Percentiles rank a stretch among this genome's conserved stretches.
These are phyloP conservation scores for Talaromyces sp. DNA, from an alignment of 2,329 filamentous ascomycete genomes.

Conservation along the genomic window DNA sequence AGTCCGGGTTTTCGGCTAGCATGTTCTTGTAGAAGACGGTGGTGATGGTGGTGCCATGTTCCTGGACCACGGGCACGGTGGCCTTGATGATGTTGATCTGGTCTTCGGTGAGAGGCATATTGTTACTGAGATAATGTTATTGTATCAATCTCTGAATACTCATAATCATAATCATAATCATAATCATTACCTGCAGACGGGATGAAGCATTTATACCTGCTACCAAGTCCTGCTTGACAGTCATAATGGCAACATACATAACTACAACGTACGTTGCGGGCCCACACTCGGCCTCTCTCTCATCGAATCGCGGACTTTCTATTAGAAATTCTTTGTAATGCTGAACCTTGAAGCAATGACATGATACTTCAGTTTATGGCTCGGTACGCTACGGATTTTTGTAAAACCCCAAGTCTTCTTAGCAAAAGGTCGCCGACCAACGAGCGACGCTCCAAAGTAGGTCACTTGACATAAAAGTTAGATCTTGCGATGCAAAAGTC, in stretches of 20 bases:
- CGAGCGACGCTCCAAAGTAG: background rate
- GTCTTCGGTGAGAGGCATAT: slow-evolving; percentile 52
- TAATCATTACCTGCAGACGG: background rate
- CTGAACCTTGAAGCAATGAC: background rate
- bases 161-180: background rate
- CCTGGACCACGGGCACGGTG: slow-evolving; percentile 65
- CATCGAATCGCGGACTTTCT: slow-evolving; percentile 10
- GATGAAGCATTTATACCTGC: slow-evolving; percentile 5
- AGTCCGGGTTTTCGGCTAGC: slow-evolving; percentile 61
- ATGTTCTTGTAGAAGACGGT: slow-evolving; percentile 70
- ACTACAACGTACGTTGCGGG: background rate
- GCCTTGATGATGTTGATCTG: slow-evolving; percentile 65
- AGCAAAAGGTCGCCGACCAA: background rate
- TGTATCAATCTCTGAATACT: background rate
- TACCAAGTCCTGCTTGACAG: too few relatives aligned
- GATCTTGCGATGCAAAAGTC: background rate
- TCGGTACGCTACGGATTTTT: too few relatives aligned
- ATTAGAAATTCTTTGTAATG: slow-evolving; percentile 4
- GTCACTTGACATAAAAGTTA: background rate
- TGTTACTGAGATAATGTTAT: background rate
- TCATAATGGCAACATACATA: background rate
- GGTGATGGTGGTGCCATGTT: slow-evolving; percentile 67
- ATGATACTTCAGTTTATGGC: background rate
- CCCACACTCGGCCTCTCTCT: background rate
- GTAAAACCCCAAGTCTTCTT: background rate